Conservation (phyloP, 345 rosid species). For the Clausena lansium region DNA sequence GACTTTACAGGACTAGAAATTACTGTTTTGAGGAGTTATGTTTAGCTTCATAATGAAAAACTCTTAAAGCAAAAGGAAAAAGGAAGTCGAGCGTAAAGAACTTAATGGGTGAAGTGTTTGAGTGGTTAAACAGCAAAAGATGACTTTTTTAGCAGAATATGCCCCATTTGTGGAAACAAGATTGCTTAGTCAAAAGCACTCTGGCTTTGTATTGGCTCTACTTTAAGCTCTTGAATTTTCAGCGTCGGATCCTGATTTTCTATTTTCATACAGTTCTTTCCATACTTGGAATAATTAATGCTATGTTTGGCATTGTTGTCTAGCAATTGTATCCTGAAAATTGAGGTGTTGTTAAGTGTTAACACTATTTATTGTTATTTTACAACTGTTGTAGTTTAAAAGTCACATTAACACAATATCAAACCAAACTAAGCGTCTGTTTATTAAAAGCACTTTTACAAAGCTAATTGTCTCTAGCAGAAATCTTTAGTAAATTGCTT, state of each 20-base stretch:
- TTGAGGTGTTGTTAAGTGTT: too few relatives aligned
- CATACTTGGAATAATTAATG: neutral
- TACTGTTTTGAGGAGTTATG: constrained; percentile 22
- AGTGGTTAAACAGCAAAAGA: constrained; percentile 38
- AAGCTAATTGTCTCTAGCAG: neutral
- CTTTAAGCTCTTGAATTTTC: constrained; percentile 18
- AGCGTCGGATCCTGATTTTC: neutral
- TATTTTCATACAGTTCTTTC: neutral
- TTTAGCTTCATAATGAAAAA: constrained; percentile 38
- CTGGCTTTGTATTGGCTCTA: constrained; percentile 28
- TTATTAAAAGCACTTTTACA: neutral
- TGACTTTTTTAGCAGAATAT: constrained; percentile 29
- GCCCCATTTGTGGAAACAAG: constrained; percentile 14
- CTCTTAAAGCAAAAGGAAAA: constrained; percentile 36
- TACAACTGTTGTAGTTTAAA: too few relatives aligned
- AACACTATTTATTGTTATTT: too few relatives aligned
- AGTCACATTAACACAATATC: too few relatives aligned
- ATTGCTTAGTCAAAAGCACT: constrained; percentile 27
- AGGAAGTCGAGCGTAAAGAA: constrained; percentile 35
- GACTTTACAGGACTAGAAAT: constrained; percentile 16
- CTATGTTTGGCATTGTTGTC: too few relatives aligned
- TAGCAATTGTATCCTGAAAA: too few relatives aligned
- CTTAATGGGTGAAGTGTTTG: constrained; percentile 8
- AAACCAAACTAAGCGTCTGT: neutral
- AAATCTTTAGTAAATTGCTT: neutral